Conservation (phyloP, 139 green algal genomes). For the Diplosphaera chodatii region DNA sequence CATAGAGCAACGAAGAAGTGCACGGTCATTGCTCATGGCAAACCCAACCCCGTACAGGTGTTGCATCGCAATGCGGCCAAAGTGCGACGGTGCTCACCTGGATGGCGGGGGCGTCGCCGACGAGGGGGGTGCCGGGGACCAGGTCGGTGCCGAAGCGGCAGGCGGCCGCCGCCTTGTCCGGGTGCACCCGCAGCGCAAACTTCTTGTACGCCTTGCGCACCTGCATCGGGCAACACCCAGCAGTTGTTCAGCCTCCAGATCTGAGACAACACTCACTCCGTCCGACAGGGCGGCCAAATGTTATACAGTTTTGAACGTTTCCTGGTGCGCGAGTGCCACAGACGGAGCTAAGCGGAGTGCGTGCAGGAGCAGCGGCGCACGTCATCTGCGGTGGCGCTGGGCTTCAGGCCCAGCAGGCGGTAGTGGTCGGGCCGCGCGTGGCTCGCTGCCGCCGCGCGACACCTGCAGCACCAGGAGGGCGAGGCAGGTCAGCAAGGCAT, state of each 20-base stretch:
- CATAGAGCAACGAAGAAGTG: too few relatives aligned
- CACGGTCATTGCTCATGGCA: too few relatives aligned
- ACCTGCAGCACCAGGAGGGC: too few relatives aligned
- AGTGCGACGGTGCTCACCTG: too few relatives aligned
- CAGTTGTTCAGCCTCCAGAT: neutral
- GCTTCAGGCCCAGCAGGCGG: constrained; percentile 44
- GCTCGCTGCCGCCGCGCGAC: neutral
- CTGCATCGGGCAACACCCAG: constrained; percentile 3
- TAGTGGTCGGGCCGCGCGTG: constrained; percentile 45
- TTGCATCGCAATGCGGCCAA: too few relatives aligned
- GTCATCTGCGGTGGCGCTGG: constrained; percentile 12
- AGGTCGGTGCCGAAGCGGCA: constrained; percentile 19
- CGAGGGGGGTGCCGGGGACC: neutral
- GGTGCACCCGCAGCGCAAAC: constrained; percentile 33
- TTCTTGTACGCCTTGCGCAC: constrained; percentile 41
- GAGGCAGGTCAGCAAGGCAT: too few relatives aligned
- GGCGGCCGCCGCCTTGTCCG: constrained; percentile 36
- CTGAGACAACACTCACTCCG: neutral
- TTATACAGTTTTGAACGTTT: too few relatives aligned
- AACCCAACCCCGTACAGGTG: too few relatives aligned
- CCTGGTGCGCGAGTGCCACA: too few relatives aligned
- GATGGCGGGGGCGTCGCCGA: neutral
- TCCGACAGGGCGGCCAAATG: too few relatives aligned
- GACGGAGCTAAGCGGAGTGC: too few relatives aligned
- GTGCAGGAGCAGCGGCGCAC: neutral